phyloP scores from a whole-genome alignment of 2,329 filamentous ascomycete species.

The Claviceps quebecensis region DNA sequence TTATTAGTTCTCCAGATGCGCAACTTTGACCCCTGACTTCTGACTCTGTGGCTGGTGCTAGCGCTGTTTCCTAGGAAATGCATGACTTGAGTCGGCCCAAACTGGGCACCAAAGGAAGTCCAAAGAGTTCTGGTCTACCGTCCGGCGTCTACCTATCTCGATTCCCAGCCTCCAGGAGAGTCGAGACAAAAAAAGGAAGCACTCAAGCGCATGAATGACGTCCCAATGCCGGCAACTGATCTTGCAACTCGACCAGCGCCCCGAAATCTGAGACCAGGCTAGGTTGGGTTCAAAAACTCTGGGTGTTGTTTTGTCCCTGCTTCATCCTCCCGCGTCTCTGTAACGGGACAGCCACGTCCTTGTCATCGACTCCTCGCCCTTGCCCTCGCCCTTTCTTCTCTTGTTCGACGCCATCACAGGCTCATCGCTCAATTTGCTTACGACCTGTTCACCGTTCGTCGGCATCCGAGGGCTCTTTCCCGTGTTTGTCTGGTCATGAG shows the following conservation, averaged over 20 bases:
- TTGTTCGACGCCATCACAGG: neutral
- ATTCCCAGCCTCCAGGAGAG: neutral
- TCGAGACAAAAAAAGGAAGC: neutral
- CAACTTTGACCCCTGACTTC: neutral
- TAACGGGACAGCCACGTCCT: neutral
- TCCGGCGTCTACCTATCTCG: neutral
- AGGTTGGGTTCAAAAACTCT: neutral
- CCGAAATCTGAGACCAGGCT: neutral
- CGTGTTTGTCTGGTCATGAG: slow-evolving; percentile 4
- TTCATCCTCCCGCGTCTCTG: neutral
- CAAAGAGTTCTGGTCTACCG: neutral
- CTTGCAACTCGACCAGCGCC: neutral
- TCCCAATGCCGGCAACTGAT: slow-evolving; percentile 1
- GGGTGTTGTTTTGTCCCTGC: neutral
- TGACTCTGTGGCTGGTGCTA: neutral
- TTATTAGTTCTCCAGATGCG: no score
- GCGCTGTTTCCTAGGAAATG: neutral
- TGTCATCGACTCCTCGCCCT: neutral
- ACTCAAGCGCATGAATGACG: slow-evolving; percentile 1
- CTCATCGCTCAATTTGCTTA: neutral
- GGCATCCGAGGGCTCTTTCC: neutral
- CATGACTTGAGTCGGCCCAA: neutral
- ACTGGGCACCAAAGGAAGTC: slow-evolving; percentile 1
- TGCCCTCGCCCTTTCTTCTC: neutral
- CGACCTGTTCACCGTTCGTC: neutral